Percentiles rank a stretch among this genome's conserved stretches.
phyloP scores from a whole-genome alignment of 768 basidiomycete species.

The Xerocomellus chrysenteron region DNA sequence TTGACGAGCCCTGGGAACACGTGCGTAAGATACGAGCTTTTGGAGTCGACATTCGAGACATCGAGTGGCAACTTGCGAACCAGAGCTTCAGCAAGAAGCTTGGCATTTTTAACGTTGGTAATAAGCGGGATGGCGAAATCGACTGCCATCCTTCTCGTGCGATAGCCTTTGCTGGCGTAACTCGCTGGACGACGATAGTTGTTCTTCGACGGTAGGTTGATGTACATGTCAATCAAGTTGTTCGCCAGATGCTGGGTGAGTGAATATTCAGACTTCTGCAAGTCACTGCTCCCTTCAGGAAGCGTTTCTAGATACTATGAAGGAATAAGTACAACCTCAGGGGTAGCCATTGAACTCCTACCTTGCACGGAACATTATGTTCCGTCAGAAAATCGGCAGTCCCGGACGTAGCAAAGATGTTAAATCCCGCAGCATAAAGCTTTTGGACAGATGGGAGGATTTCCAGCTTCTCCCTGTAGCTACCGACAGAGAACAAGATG shows the following conservation, averaged over 20 bases:
- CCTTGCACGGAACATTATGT: conserved; percentile 95
- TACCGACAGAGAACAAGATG: conserved; percentile 93
- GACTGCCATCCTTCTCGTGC: conserved; percentile 96
- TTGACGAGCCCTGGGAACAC: conserved; percentile 92
- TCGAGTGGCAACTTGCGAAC: conserved; percentile 88
- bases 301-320: conserved; percentile 85
- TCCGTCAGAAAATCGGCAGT: conserved; percentile 98
- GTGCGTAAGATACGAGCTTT: conserved; percentile 89
- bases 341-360: conserved; percentile 28
- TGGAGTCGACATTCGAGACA: conserved; percentile 87
- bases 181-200: conserved; percentile 95
- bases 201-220: conserved; percentile 98
- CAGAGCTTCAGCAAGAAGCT: conserved; percentile 90
- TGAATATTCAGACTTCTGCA: conserved; percentile 97
- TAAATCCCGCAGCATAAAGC: conserved; percentile 89
- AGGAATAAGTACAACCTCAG: conserved; percentile 1
- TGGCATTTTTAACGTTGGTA: conserved; percentile 98
- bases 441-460: conserved; percentile 94
- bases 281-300: conserved; percentile 65
- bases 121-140: conserved; percentile 97
- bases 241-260: conserved; percentile 95
- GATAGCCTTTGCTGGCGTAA: conserved; percentile 96
- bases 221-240: conserved; percentile 98
- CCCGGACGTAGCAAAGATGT: conserved; percentile 95
- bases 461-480: conserved; percentile 96